These are phyloP conservation scores for Cucurbita pepo DNA, from an alignment of 306 rosid species.

Conservation along the genomic window DNA sequence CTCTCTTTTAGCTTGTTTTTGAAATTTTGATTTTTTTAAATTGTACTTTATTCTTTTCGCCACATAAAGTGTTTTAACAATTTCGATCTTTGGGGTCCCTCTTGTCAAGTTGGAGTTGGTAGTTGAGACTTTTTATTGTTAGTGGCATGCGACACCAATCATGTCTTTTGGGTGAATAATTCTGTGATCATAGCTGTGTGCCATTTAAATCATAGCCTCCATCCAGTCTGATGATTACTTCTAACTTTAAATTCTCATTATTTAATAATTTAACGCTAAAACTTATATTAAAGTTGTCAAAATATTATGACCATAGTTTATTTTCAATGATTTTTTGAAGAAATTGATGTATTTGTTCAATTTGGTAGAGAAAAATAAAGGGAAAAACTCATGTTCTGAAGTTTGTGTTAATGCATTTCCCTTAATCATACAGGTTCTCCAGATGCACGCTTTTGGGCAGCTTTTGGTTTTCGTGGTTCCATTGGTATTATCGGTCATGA, in stretches of 20 bases:
- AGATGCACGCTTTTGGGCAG: conserved; percentile 44
- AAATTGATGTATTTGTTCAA: neutral
- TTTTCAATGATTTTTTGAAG: neutral
- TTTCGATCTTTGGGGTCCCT: neutral
- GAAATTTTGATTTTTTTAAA: too few relatives aligned
- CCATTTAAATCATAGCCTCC: neutral
- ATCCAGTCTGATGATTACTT: too few relatives aligned
- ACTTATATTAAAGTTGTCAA: neutral
- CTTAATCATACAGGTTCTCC: conserved; percentile 41
- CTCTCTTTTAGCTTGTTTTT: too few relatives aligned
- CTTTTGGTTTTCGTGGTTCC: conserved; percentile 59
- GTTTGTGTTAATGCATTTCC: neutral
- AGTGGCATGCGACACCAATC: neutral
- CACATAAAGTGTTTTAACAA: neutral
- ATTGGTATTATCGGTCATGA: conserved; percentile 47
- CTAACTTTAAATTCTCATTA: neutral
- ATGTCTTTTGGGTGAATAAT: neutral
- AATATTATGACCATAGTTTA: neutral
- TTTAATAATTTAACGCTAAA: neutral
- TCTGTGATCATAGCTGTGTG: neutral
- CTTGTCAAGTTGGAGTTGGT: neutral
- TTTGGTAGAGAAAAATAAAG: neutral
- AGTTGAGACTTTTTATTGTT: neutral
- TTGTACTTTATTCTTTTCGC: too few relatives aligned
- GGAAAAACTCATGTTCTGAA: neutral